A percentile compares a stretch with the other conserved stretches of the same genome.
Evolutionary conservation across 1,284 basidiomycete species (phyloP).

Genomic region (Malassezia caprae): DNA sequence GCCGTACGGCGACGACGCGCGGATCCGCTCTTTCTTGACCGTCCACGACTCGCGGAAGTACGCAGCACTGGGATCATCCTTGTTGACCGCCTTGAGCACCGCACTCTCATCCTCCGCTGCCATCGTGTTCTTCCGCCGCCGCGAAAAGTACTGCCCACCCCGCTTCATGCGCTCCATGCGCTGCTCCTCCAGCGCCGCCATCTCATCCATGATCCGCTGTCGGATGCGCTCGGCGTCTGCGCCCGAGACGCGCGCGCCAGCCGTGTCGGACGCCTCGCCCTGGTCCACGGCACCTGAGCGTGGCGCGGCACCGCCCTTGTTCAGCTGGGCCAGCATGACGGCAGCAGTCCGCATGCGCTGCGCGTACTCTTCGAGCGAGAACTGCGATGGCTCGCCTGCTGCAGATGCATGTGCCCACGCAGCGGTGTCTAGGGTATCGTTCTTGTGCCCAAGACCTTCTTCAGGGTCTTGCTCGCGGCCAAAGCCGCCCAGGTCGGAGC

Average conservation of each 20-base stretch:
- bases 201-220: slow-evolving; percentile 95
- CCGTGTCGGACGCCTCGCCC: slow-evolving; percentile 16
- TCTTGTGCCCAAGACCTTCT: slow-evolving; percentile 32
- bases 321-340: slow-evolving; percentile 94
- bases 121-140: slow-evolving; percentile 53
- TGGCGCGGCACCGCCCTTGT: slow-evolving; percentile 44
- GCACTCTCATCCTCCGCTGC: slow-evolving; percentile 60
- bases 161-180: slow-evolving; percentile 87
- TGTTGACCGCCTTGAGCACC: slow-evolving; percentile 83
- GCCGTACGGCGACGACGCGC: slow-evolving; percentile 84
- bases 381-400: slow-evolving; percentile 16
- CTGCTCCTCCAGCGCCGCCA: slow-evolving; percentile 91
- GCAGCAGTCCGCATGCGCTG: slow-evolving; percentile 96
- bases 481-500: slow-evolving; percentile 37
- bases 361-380: slow-evolving; percentile 78
- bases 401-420: slow-evolving; percentile 27
- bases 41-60: slow-evolving; percentile 94
- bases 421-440: slow-evolving; percentile 35
- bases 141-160: slow-evolving; percentile 35
- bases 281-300: not conserved
- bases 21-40: slow-evolving; percentile 87
- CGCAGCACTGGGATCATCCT: slow-evolving; percentile 78
- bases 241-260: slow-evolving; percentile 23
- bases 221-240: slow-evolving; percentile 62
- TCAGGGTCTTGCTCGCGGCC: slow-evolving; percentile 31